Evolutionary conservation across 208 protist species (phyloP).

Genomic region (Leptomonas pyrrhocoris): DNA sequence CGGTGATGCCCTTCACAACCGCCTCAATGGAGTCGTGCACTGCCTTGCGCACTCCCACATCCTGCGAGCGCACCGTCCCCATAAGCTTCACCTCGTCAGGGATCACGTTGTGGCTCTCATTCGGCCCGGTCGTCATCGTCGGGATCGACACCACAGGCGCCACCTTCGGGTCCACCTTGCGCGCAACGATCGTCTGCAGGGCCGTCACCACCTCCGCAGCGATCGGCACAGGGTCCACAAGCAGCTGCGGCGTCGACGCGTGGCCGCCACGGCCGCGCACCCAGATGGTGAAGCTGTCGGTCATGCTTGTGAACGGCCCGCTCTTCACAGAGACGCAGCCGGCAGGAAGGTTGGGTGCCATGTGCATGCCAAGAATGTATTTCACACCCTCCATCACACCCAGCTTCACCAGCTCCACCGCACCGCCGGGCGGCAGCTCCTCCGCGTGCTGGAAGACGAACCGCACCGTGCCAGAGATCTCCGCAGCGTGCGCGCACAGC

Average conservation of each 20-base stretch:
- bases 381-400: slow-evolving; percentile 60
- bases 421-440: slow-evolving; percentile 61
- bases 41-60: slow-evolving; percentile 35
- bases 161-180: too few relatives aligned
- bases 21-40: slow-evolving; percentile 43
- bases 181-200: too few relatives aligned
- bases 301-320: slow-evolving; percentile 31
- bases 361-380: slow-evolving; percentile 56
- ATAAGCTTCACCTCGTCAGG: slow-evolving; percentile 53
- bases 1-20: slow-evolving; percentile 48
- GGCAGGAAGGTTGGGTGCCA: slow-evolving; percentile 27
- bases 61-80: slow-evolving; percentile 56
- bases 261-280: slow-evolving; percentile 61
- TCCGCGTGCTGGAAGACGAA: slow-evolving; percentile 81
- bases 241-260: slow-evolving; percentile 60
- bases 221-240: slow-evolving; percentile 59
- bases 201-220: too few relatives aligned
- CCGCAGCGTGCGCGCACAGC: slow-evolving; percentile 46
- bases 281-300: slow-evolving; percentile 44
- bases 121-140: slow-evolving; percentile 48
- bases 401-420: slow-evolving; percentile 49
- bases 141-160: too few relatives aligned
- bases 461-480: slow-evolving; percentile 61
- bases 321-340: slow-evolving; percentile 26
- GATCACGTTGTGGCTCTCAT: slow-evolving; percentile 69